These are phyloP conservation scores for Xylaria palmicola DNA, from an alignment of 495 filamentous ascomycete genomes.

Conservation along the genomic window DNA sequence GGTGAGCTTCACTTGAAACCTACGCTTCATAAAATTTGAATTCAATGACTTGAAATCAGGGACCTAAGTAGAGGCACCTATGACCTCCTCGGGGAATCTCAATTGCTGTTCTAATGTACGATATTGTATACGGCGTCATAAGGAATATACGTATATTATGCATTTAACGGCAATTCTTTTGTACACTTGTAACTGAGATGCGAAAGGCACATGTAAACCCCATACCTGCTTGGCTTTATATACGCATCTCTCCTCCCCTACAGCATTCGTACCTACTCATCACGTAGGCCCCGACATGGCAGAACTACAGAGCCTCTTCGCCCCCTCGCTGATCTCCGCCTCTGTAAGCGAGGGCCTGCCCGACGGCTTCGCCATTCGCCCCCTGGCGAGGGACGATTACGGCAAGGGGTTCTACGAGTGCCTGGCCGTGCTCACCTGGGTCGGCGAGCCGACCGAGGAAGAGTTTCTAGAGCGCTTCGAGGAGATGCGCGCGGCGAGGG, in stretches of 20 bases:
- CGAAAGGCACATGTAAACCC: too few relatives aligned
- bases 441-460: conserved; percentile 70
- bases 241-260: too few relatives aligned
- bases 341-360: conserved; percentile 63
- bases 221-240: too few relatives aligned
- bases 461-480: conserved; percentile 72
- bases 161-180: neutral
- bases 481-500: conserved; percentile 67
- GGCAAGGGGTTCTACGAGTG: conserved; percentile 71
- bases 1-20: neutral
- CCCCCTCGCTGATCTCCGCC: conserved; percentile 65
- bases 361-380: conserved; percentile 69
- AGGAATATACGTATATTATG: too few relatives aligned
- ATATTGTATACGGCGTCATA: too few relatives aligned
- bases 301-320: conserved; percentile 53
- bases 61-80: too few relatives aligned
- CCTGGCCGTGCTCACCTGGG: conserved; percentile 75
- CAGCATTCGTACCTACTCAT: too few relatives aligned
- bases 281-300: conserved; percentile 10
- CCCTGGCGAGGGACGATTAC: conserved; percentile 70
- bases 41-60: too few relatives aligned
- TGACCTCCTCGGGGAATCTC: too few relatives aligned
- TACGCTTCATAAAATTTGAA: too few relatives aligned
- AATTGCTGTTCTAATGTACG: too few relatives aligned
- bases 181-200: too few relatives aligned